A percentile compares a stretch with the other conserved stretches of the same genome.
These are phyloP conservation scores for Blepharisma japonicum DNA, from an alignment of 73 alveolate genomes.

Conservation along the genomic window DNA sequence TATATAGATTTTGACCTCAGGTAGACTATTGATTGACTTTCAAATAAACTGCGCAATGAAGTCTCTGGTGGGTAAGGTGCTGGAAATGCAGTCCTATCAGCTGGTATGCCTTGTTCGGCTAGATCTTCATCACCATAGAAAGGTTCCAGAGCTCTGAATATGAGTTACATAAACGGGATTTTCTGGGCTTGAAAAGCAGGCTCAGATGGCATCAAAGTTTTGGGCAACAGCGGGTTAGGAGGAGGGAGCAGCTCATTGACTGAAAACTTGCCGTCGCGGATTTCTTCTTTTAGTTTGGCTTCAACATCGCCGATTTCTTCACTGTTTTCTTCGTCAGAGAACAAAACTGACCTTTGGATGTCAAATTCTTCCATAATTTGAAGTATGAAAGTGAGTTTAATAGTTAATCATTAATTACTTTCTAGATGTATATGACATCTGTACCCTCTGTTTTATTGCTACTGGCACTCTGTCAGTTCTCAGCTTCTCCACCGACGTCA, in stretches of 20 bases:
- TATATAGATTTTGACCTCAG: background rate
- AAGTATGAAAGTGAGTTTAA: too few relatives aligned
- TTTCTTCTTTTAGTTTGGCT: too few relatives aligned
- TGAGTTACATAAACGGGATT: background rate
- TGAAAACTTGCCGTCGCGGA: too few relatives aligned
- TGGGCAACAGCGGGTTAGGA: conserved; percentile 14
- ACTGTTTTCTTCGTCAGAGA: too few relatives aligned
- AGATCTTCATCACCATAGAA: background rate
- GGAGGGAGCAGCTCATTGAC: conserved; percentile 20
- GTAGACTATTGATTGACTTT: conserved; percentile 3
- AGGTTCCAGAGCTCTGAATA: background rate
- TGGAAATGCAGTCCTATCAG: conserved; percentile 22
- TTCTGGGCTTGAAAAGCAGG: conserved; percentile 19
- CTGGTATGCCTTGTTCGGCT: background rate
- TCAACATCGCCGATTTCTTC: too few relatives aligned
- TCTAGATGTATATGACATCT: too few relatives aligned
- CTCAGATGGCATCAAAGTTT: conserved; percentile 22
- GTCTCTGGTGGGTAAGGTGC: background rate
- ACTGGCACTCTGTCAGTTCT: too few relatives aligned
- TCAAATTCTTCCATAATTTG: too few relatives aligned
- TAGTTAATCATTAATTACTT: too few relatives aligned
- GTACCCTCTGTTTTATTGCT: too few relatives aligned
- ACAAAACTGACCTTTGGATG: too few relatives aligned
- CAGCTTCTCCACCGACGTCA: too few relatives aligned
- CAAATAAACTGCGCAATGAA: background rate